Percentiles rank a stretch among this genome's conserved stretches.
Evolutionary conservation across 768 basidiomycete genomes (phyloP).

Genomic region (Mycena maculata): DNA sequence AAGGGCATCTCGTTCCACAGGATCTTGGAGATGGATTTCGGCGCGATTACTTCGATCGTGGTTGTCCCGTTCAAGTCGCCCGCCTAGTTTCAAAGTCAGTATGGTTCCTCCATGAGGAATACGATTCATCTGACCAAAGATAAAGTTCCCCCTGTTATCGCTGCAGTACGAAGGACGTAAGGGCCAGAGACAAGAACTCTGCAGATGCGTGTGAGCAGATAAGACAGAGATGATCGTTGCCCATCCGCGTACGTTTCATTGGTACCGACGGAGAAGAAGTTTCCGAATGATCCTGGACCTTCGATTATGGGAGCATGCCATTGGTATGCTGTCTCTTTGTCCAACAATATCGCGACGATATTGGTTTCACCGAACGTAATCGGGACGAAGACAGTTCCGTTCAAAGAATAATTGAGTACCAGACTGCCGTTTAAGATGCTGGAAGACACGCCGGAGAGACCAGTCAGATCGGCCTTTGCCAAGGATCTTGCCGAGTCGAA

Average conservation of each 20-base stretch:
- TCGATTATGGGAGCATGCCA: slow-evolving; percentile 63
- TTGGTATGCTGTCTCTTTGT: slow-evolving; percentile 59
- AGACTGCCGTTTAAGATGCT: slow-evolving; percentile 50
- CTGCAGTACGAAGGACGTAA: slow-evolving; percentile 63
- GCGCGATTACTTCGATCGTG: slow-evolving; percentile 55
- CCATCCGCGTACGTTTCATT: slow-evolving; percentile 51
- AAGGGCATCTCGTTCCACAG: slow-evolving; percentile 55
- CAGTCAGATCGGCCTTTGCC: slow-evolving; percentile 45
- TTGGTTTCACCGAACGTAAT: slow-evolving; percentile 42
- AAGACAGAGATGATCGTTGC: background rate
- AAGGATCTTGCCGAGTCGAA: slow-evolving; percentile 37
- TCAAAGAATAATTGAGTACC: slow-evolving; percentile 52
- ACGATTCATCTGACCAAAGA: slow-evolving; percentile 45
- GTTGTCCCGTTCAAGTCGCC: slow-evolving; percentile 66
- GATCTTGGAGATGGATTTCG: slow-evolving; percentile 47
- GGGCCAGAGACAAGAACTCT: slow-evolving; percentile 64
- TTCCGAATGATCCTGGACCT: slow-evolving; percentile 49
- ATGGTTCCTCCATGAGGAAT: background rate
- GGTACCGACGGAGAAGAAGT: slow-evolving; percentile 59
- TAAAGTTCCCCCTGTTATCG: slow-evolving; percentile 51
- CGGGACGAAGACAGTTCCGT: slow-evolving; percentile 48
- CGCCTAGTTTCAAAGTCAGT: slow-evolving; percentile 42
- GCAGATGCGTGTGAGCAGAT: background rate
- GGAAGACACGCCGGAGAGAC: slow-evolving; percentile 45
- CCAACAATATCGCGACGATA: slow-evolving; percentile 52